These are phyloP conservation scores for Leishmania lainsoni DNA, from an alignment of 208 protist genomes.

Conservation along the genomic window DNA sequence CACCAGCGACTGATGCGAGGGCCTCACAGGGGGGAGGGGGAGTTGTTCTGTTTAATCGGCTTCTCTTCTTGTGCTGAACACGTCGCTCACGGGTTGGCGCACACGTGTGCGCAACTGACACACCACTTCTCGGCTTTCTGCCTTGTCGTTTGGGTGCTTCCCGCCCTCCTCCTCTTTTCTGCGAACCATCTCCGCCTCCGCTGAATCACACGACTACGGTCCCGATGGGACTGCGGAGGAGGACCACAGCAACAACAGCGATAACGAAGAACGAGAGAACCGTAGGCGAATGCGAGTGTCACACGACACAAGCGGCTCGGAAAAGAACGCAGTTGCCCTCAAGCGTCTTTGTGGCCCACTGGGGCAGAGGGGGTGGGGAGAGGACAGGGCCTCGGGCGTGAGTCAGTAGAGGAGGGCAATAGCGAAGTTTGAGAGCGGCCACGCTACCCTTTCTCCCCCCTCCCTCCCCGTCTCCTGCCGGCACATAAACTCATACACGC, in stretches of 20 bases:
- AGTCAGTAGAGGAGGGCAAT: not conserved
- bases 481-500: conserved; percentile 3
- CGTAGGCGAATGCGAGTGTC: too few relatives aligned
- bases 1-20: not conserved
- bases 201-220: not conserved
- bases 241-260: too few relatives aligned
- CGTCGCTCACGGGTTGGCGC: not conserved
- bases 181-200: not conserved
- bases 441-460: not conserved
- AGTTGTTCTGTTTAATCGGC: not conserved
- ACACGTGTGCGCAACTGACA: not conserved
- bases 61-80: not conserved
- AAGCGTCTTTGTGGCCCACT: not conserved
- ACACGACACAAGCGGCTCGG: too few relatives aligned
- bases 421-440: not conserved
- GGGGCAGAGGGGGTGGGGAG: not conserved
- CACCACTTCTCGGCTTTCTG: not conserved
- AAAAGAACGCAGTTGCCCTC: too few relatives aligned
- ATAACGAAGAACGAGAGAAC: not conserved
- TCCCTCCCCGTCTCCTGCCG: not conserved
- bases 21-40: not conserved
- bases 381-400: not conserved
- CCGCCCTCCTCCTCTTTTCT: not conserved
- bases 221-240: not conserved
- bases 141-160: not conserved